These are phyloP conservation scores for Silene conica DNA, from an alignment of 148 eudicot species.

Conservation along the genomic window DNA sequence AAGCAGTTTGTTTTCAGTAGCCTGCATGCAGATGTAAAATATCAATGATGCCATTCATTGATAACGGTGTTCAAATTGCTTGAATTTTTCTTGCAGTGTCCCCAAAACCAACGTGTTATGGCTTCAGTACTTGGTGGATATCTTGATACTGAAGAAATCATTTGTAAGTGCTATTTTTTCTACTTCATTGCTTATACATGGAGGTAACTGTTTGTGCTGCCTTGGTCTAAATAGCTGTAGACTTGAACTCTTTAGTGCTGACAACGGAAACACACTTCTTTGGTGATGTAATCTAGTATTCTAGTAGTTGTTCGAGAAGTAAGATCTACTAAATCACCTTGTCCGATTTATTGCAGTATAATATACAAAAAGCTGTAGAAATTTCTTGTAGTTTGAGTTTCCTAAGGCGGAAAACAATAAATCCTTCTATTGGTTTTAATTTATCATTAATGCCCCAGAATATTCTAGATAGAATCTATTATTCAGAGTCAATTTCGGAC, in stretches of 20 bases:
- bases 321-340: not conserved
- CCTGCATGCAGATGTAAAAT: not conserved
- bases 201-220: not conserved
- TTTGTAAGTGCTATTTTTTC: conserved; percentile 49
- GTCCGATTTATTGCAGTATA: not conserved
- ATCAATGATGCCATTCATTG: not conserved
- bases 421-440: not conserved
- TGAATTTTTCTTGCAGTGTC: conserved; percentile 51
- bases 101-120: conserved; percentile 90
- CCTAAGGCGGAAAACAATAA: not conserved
- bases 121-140: conserved; percentile 88
- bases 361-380: not conserved
- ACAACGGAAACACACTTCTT: not conserved
- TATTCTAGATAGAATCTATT: not conserved
- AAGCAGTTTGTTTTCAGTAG: not conserved
- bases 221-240: not conserved
- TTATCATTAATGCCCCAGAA: not conserved
- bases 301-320: not conserved
- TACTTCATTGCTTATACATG: not conserved
- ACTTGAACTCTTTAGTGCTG: not conserved
- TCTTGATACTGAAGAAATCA: conserved; percentile 67
- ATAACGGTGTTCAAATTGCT: not conserved
- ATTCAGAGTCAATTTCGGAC: not conserved
- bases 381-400: not conserved
- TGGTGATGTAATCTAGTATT: not conserved